These are phyloP conservation scores for Prunus dulcis DNA, from an alignment of 306 rosid species.

Conservation along the genomic window DNA sequence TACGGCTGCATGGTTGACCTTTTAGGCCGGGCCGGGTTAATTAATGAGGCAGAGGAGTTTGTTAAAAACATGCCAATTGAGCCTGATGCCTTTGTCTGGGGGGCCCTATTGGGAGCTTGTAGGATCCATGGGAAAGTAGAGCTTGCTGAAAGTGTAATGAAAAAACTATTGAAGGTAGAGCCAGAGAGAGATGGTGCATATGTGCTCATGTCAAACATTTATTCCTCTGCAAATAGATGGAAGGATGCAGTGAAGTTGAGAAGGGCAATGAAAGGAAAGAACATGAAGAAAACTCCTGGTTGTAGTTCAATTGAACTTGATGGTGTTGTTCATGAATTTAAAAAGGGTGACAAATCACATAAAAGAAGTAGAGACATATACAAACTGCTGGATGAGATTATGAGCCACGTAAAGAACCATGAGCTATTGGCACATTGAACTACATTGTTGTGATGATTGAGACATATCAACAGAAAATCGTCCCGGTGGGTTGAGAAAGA, in stretches of 20 bases:
- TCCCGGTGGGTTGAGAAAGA: background rate
- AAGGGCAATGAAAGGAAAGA: conserved; percentile 38
- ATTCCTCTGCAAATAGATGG: conserved; percentile 43
- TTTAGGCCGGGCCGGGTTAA: conserved; percentile 37
- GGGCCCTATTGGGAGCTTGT: conserved; percentile 40
- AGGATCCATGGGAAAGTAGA: conserved; percentile 37
- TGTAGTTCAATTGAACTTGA: conserved; percentile 45
- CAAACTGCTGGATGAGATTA: conserved; percentile 23
- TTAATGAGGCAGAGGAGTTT: conserved; percentile 34
- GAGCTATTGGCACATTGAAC: conserved; percentile 6
- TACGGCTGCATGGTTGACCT: conserved; percentile 55
- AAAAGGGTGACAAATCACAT: conserved; percentile 34
- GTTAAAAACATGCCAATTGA: conserved; percentile 33
- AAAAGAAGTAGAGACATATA: conserved; percentile 22
- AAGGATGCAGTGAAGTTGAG: conserved; percentile 42
- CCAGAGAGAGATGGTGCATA: conserved; percentile 35
- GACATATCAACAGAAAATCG: background rate
- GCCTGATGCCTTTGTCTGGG: conserved; percentile 43
- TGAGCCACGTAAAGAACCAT: conserved; percentile 20
- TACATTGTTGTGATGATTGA: background rate
- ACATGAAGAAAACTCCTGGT: conserved; percentile 39
- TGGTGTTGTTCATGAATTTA: conserved; percentile 39
- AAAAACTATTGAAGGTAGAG: conserved; percentile 27
- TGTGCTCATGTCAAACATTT: conserved; percentile 38
- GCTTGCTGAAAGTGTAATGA: conserved; percentile 32